phyloP scores from a whole-genome alignment of 1,139 yeast genomes.

The Zygoascus meyerae region DNA sequence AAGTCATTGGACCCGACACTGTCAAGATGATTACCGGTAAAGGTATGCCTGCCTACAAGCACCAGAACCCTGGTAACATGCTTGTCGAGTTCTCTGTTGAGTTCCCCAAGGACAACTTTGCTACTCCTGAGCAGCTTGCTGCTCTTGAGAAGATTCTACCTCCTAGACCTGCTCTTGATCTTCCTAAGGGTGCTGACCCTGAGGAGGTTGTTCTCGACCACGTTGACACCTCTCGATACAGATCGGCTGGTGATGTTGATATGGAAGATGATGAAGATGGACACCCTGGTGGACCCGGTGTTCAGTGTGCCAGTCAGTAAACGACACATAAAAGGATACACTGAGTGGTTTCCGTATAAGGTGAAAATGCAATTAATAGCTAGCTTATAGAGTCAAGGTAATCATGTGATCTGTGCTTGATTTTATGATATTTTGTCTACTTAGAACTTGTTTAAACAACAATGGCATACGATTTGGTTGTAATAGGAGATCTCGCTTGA shows the following conservation, averaged over 20 bases:
- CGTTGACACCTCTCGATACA: constrained; percentile 52
- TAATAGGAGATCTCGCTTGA: no score
- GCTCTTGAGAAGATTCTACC: constrained; percentile 41
- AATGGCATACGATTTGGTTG: no score
- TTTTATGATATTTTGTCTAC: no score
- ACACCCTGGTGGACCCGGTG: constrained; percentile 54
- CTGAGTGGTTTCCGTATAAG: no score
- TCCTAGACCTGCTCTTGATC: constrained; percentile 29
- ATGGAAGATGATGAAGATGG: constrained; percentile 57
- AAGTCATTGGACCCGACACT: constrained; percentile 79
- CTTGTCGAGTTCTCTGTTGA: constrained; percentile 46
- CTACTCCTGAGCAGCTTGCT: constrained; percentile 37
- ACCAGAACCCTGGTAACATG: constrained; percentile 45
- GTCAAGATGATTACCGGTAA: constrained; percentile 81
- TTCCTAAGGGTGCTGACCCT: constrained; percentile 41
- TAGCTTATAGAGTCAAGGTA: no score
- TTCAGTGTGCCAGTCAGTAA: constrained; percentile 72
- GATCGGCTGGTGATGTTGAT: constrained; percentile 31
- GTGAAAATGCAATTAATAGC: no score
- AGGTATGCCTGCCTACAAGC: constrained; percentile 83
- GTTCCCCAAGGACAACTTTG: constrained; percentile 42
- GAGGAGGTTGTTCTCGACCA: constrained; percentile 77
- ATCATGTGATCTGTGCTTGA: no score
- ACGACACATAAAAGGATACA: neutral
- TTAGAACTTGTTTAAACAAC: no score